Evolutionary conservation across 2,329 filamentous ascomycete species (phyloP).

Genomic region (Talaromyces sp.): DNA sequence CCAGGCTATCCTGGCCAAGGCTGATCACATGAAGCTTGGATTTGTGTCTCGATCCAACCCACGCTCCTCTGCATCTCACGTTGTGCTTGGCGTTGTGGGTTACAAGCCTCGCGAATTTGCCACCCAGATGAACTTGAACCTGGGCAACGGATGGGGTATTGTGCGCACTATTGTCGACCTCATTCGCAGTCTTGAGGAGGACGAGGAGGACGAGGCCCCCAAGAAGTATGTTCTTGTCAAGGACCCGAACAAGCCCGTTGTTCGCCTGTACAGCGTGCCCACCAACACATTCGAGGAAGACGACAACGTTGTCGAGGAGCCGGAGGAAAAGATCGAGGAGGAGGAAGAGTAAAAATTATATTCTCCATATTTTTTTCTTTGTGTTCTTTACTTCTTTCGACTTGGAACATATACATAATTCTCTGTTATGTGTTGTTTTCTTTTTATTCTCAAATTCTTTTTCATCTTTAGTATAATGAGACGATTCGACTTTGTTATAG

Average conservation of each 20-base stretch:
- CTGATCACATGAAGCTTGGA: slow-evolving; percentile 98
- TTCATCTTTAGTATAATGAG: not conserved
- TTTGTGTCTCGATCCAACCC: slow-evolving; percentile 95
- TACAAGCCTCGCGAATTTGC: slow-evolving; percentile 99
- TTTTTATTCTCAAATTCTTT: not conserved
- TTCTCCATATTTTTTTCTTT: not conserved
- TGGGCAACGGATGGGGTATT: slow-evolving; percentile 98
- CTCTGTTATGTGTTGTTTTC: not conserved
- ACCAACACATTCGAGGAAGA: slow-evolving; percentile 86
- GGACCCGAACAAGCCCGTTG: slow-evolving; percentile 95
- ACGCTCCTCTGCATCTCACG: slow-evolving; percentile 86
- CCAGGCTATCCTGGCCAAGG: slow-evolving; percentile 91
- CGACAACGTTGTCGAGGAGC: slow-evolving; percentile 53
- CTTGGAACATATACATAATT: not conserved
- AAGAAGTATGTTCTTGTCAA: slow-evolving; percentile 56
- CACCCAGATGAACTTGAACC: slow-evolving; percentile 93
- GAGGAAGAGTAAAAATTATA: slow-evolving; percentile 42
- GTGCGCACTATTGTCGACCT: slow-evolving; percentile 97
- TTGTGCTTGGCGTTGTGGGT: slow-evolving; percentile 89
- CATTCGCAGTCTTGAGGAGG: slow-evolving; percentile 31
- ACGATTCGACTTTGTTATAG: not conserved
- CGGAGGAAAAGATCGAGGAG: slow-evolving; percentile 51
- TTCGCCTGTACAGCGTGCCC: slow-evolving; percentile 89
- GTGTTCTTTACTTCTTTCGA: not conserved
- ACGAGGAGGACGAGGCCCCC: slow-evolving; percentile 33